Conservation (phyloP, 257 asterid genomes). For the Nicotiana obtusifolia region DNA sequence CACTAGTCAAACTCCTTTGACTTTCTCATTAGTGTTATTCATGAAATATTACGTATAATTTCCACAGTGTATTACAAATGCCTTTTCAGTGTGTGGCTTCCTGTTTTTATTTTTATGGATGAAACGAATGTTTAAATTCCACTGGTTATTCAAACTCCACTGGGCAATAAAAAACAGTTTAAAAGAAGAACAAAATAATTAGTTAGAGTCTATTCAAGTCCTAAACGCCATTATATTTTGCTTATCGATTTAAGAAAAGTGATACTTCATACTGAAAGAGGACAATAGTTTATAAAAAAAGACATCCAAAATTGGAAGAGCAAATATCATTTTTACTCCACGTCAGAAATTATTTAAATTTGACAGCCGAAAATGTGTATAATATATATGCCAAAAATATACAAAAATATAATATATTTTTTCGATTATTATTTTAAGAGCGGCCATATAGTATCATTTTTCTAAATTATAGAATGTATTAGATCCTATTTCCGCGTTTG, state of each 20-base stretch:
- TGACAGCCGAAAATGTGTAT: no score
- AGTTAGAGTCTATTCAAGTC: neutral
- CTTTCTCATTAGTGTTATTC: neutral
- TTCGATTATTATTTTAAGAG: no score
- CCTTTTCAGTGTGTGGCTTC: neutral
- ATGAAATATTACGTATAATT: neutral
- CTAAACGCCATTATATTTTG: neutral
- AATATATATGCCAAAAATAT: no score
- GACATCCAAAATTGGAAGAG: neutral
- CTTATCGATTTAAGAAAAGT: neutral
- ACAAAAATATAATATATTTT: no score
- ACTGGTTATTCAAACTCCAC: neutral
- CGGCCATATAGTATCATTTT: no score
- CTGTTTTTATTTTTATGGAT: no score
- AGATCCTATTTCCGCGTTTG: neutral
- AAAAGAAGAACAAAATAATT: neutral
- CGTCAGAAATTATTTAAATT: no score
- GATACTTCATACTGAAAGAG: neutral
- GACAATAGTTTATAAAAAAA: neutral
- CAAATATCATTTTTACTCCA: no score
- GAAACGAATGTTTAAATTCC: no score
- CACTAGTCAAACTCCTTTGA: neutral
- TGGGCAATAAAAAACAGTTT: neutral
- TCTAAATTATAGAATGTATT: neutral
- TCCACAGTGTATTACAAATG: neutral